These are phyloP conservation scores for Fusarium veterinarium DNA, from an alignment of 2,329 filamentous ascomycete genomes.

Conservation along the genomic window DNA sequence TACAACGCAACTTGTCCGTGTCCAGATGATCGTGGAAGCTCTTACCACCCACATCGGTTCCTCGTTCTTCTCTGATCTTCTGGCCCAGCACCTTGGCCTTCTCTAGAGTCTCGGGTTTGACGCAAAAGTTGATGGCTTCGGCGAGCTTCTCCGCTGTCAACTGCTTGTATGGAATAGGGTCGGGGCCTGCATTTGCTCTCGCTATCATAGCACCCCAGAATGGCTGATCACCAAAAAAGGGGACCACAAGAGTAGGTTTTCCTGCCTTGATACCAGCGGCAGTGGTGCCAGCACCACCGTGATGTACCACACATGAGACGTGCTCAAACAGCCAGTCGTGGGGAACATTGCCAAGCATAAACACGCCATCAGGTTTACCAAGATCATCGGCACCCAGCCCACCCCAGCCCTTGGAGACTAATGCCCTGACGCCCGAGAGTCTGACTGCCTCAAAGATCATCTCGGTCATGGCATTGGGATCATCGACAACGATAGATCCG, in stretches of 20 bases:
- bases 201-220: constrained; percentile 86
- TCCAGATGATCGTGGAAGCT: constrained; percentile 79
- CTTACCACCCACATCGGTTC: constrained; percentile 71
- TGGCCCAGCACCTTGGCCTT: constrained; percentile 69
- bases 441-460: constrained; percentile 78
- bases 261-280: constrained; percentile 86
- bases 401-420: constrained; percentile 91
- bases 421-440: constrained; percentile 75
- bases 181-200: constrained; percentile 76
- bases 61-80: constrained; percentile 74
- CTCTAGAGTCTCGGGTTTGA: constrained; percentile 68
- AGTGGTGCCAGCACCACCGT: constrained; percentile 89
- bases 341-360: constrained; percentile 86
- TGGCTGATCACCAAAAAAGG: constrained; percentile 88
- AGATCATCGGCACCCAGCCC: constrained; percentile 79
- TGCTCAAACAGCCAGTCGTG: constrained; percentile 91
- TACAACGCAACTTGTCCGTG: constrained; percentile 74
- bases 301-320: constrained; percentile 86
- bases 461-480: constrained; percentile 76
- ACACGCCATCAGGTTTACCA: constrained; percentile 78
- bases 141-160: constrained; percentile 75
- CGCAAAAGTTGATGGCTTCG: constrained; percentile 69
- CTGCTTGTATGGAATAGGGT: constrained; percentile 75
- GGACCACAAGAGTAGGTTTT: constrained; percentile 83
- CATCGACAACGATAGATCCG: constrained; percentile 83